Evolutionary conservation across 495 filamentous ascomycete species (phyloP).

Genomic region (Acidomyces sp.): DNA sequence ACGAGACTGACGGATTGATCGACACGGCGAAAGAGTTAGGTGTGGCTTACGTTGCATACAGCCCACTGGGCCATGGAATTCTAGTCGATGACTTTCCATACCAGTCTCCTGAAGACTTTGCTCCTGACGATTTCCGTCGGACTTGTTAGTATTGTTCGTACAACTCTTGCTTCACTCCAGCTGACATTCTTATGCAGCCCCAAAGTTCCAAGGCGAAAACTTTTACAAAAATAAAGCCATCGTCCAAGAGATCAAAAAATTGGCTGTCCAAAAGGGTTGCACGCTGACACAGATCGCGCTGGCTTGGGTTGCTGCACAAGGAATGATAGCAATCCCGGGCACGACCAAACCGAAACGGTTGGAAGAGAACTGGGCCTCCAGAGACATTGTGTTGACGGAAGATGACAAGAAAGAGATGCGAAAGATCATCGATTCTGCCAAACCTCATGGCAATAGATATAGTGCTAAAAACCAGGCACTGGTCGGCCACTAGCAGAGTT

Average conservation of each 20-base stretch:
- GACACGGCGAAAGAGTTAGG: constrained; percentile 47
- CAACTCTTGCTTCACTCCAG: background rate
- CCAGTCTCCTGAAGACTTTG: constrained; percentile 34
- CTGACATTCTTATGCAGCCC: constrained; percentile 14
- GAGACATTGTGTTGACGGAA: constrained; percentile 20
- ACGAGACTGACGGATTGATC: constrained; percentile 33
- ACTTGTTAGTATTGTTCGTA: constrained; percentile 23
- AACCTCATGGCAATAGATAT: constrained; percentile 24
- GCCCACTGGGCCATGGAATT: constrained; percentile 47
- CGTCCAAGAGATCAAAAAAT: constrained; percentile 32
- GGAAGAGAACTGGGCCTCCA: constrained; percentile 24
- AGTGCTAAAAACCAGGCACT: constrained; percentile 27
- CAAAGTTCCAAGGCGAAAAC: constrained; percentile 40
- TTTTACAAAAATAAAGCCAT: constrained; percentile 39
- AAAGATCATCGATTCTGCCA: constrained; percentile 21
- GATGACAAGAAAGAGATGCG: constrained; percentile 22
- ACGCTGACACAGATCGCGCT: constrained; percentile 38
- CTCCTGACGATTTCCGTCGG: constrained; percentile 29
- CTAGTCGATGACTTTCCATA: constrained; percentile 38
- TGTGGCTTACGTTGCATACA: constrained; percentile 47
- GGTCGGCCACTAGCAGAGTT: constrained; percentile 29
- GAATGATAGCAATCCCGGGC: constrained; percentile 40
- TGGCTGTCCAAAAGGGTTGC: constrained; percentile 35
- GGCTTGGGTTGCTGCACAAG: constrained; percentile 45
- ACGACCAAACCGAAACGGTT: constrained; percentile 22